Base-by-base conservation (phyloP, 345 rosid species). In the Citrus maxima region DNA sequence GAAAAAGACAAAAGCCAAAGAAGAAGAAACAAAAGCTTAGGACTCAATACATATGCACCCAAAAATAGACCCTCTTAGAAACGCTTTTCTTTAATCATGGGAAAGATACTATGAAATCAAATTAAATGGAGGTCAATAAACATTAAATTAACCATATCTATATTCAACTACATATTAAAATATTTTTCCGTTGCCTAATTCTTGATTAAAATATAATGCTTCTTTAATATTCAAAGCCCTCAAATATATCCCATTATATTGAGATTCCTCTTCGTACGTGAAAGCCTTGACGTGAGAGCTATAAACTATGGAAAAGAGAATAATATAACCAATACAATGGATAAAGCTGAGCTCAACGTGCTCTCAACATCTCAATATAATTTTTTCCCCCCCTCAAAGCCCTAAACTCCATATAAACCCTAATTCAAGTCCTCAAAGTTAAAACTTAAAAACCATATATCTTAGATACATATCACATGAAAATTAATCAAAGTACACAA, bases 351-450 rank as follows among this genome's bases (percentile, higher is more conserved):
- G 42, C 60, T 22, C 51, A 65, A 76, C 78, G 72, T 65, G 63
- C 72, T 76, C 54, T 46, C 78, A 64, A 76, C 71, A 46, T 30
- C 71, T 74, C 3, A 38, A 10, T n/a, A 14, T 51, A 37, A 4
- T 28, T 22, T 32, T 12, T 13, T n/a, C 22, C 10, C 3, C 34
- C 32, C 21, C 3, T 22, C 5, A 32, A 32, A 76, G 66, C 63
- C 64, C 72, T 32, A 22, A 28, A 51, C 74, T 16, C 40, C 27
- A 7, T 61, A 61, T 27, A 74, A 74, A 61, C 58, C 77, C 58
- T 40, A 40, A 5, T 30, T 8, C 28, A 27, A 5, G 21, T 18
- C 65, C 28, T 22, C 27, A 38, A 8, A 28, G 10, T 37, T 32
- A 30, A 30, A 30, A 30, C 32, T 30, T 30, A 30, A 3, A 56